Percentiles rank a stretch among this genome's conserved stretches.
Evolutionary conservation across 768 basidiomycete species (phyloP).

Genomic region (Lyophyllum semitale): DNA sequence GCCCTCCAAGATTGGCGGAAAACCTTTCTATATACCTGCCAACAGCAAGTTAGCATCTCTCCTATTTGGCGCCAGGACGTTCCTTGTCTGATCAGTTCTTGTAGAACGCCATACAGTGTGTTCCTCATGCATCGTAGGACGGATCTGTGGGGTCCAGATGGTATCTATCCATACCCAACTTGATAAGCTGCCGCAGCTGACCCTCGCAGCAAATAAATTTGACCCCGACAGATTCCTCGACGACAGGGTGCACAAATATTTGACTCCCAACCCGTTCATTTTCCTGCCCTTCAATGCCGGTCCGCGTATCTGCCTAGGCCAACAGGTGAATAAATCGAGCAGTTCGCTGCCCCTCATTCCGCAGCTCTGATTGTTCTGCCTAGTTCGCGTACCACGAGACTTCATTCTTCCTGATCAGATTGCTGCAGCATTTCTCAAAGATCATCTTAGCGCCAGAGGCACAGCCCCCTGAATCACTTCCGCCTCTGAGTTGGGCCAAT

Average conservation of each 20-base stretch:
- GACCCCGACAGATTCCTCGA: slow-evolving; percentile 72
- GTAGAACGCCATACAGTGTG: slow-evolving; percentile 27
- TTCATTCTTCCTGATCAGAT: slow-evolving; percentile 50
- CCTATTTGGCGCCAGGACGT: background rate
- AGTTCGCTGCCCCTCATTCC: background rate
- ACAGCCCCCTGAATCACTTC: slow-evolving; percentile 38
- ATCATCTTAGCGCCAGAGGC: slow-evolving; percentile 42
- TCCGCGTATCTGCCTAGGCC: slow-evolving; percentile 63
- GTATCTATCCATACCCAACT: slow-evolving; percentile 26
- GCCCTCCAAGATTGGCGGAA: slow-evolving; percentile 24
- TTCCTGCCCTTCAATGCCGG: slow-evolving; percentile 73
- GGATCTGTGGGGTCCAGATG: slow-evolving; percentile 63
- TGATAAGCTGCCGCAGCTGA: background rate
- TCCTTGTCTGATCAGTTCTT: slow-evolving; percentile 20
- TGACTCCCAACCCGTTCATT: slow-evolving; percentile 64
- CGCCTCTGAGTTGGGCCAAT: slow-evolving; percentile 43
- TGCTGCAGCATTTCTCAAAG: slow-evolving; percentile 44
- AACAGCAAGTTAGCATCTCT: slow-evolving; percentile 25
- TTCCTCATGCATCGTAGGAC: slow-evolving; percentile 43
- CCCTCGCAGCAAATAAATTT: slow-evolving; percentile 45
- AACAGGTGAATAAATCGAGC: slow-evolving; percentile 30
- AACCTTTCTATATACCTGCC: slow-evolving; percentile 40
- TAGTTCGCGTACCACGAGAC: slow-evolving; percentile 58
- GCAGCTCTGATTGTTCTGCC: background rate
- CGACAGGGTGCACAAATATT: slow-evolving; percentile 50